Base-by-base conservation (phyloP, 2,329 filamentous ascomycete species). In the Fusarium pininemorale region DNA sequence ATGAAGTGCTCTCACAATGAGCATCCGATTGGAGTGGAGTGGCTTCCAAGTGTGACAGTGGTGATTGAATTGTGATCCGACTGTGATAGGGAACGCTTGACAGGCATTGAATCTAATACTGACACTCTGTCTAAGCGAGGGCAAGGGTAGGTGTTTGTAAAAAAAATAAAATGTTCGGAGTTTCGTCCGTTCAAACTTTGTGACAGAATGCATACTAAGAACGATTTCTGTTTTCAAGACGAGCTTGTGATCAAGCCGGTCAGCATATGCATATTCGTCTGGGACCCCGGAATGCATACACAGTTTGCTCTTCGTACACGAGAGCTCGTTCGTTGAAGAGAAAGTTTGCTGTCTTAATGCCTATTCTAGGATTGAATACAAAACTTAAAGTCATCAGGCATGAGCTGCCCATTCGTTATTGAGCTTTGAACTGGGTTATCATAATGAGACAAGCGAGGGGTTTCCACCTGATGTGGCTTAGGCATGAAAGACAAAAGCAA, bases 11-110 rank as follows among this genome's bases (percentile, higher is more conserved):
- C 39, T 24, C 26, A 22, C 38, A 44, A 24, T 30, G 22, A 47
- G 39, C n/a, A 63, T 55, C 47, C 41, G 60, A 42, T 30, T 62
- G 55, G 42, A 28, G 55, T 24, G 26, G 37, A 61, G 45, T 51
- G 38, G 56, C 64, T 39, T 70, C 45, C 24, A 39, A 50, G 39
- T 58, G 70, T 58, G 58, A 51, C 50, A 61, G 41, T 32, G 55
- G 66, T 69, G 66, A 63, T 44, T 44, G 13, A 59, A 53, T 28
- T 73, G 66, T 73, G 69, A 61, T 56, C n/a, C 18, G 24, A 54
- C 18, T 57, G 61, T 66, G 62, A 62, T 50, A 50, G 35, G 50
- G 57, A 71, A 74, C 63, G 57, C 30, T 61, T 37, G 35, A 51
- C 39, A 67, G 26, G 67, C 57, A 59, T 54, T 35, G 26, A 57